Base-by-base conservation (phyloP, 371 early-diverging fungal genomes). In the Lichtheimia ornata region DNA sequence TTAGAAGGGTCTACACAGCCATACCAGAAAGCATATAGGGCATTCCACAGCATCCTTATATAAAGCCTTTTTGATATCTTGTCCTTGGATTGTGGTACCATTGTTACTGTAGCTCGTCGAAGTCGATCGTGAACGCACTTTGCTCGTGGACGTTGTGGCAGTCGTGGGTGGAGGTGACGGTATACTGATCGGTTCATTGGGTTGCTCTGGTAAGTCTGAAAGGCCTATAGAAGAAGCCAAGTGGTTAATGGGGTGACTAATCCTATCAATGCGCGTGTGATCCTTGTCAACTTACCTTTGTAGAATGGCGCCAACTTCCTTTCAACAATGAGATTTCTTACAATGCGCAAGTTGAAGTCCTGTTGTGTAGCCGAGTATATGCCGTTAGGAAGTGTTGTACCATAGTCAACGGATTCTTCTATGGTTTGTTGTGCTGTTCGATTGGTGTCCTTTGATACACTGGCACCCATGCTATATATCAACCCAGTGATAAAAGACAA, bases 221-320 rank as follows among this genome's bases (percentile, higher is more conserved):
- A 71, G 43, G 40, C 79, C 79, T 64, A 25, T 27, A 53, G 1
- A 27, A 14, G 3, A 20, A 28, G 4, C 5, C 5, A 3, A 2
- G 5, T 15, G 30, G 40, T 44, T 24, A 85, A 30, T 77, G 45
- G 25, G 40, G 30, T 7, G 44, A 17, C 22, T 20, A 52, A 2
- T 68, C 35, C 83, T 84, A 27, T 76, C 71, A 17, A 30, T 25
- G 56, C 56, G 22, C 20, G 4, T 54, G 28, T 24, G 9, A 52
- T 17, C 17, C 18, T 25, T 24, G 41, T 35, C 15, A 41, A 41
- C 2, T 83, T 74, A 56, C 96, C 96, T 67, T 83, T 84, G 72
- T 96, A 96, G 63, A 96, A 96, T 11, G 96, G 96, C 11, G 93
- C 88, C 50, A 96, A 67, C 56, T 83, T 84, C 15, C 94, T 81